Base-by-base conservation (phyloP, 495 filamentous ascomycete species). In the Cercophora newfieldiana region DNA sequence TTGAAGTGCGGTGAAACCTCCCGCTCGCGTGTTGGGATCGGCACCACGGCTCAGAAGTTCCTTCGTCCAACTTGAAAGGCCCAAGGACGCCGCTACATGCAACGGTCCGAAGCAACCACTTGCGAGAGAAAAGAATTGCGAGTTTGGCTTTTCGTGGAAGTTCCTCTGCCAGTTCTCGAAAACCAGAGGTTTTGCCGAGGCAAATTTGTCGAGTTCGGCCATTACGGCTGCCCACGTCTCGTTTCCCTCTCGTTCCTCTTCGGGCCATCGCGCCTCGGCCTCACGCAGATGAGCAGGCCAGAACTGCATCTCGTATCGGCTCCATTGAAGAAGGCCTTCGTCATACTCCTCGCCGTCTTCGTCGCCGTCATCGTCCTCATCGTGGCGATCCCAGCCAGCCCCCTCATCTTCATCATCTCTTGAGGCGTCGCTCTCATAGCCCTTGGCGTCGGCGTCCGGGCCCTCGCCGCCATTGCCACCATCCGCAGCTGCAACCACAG, bases 1-100 rank as follows among this genome's bases (percentile, higher is more conserved):
- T 74, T 87, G 85, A 37, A 87, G 67, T 12, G 81, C 74, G 0
- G 80, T 85, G 74, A 44, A 68, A 0, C 61, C 64, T 2, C 47
- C 30, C 5, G 64, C 69, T 5, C 67, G 25, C 8, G n/a, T 59
- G 44, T 71, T 64, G 7, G 68, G 6, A 12, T 66, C 68, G 28
- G 61, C 65, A 3, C 70, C 70, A 14, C 58, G 61, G 21, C 37
- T 59, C 6, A 72, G 47, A 0, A 69, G 59, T n/a, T 67, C 67
- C 14, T 33, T 44, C 0, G 49, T 33, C 70, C 70, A 72, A 51
- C 58, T 66, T 28, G 12, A 21, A 0, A 72, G 49, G 0, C 68
- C 68, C 18, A 69, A 33, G 33, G 61, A 64, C 0, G 68, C 62
- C 0, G 70, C 70, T 7, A 72, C 56, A 56, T 69, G 68, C 5